These are phyloP conservation scores for Rhododendron henanense DNA, from an alignment of 148 eudicot genomes.

Conservation along the genomic window DNA sequence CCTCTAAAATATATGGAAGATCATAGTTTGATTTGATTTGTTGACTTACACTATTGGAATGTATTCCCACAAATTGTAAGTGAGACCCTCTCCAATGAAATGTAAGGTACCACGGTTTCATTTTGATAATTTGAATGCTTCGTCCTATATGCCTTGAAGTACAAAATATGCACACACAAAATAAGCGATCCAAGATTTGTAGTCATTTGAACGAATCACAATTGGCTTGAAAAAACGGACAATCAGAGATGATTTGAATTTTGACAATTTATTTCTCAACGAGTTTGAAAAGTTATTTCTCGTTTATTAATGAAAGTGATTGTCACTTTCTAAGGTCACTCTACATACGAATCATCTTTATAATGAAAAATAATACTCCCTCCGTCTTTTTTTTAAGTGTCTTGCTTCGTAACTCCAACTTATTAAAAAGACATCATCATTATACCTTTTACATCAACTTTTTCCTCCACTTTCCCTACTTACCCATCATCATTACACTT, in stretches of 20 bases:
- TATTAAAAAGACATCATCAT: no score
- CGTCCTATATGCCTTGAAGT: neutral
- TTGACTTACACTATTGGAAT: neutral
- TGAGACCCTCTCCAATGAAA: neutral
- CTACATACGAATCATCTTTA: neutral
- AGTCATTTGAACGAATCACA: neutral
- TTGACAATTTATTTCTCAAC: neutral
- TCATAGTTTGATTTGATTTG: neutral
- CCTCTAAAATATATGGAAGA: neutral
- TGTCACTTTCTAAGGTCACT: neutral
- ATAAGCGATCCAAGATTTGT: neutral
- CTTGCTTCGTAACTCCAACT: no score
- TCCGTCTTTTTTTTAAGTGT: no score
- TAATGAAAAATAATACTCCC: neutral
- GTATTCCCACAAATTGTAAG: neutral
- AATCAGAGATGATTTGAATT: neutral
- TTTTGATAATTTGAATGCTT: neutral
- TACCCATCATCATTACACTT: no score
- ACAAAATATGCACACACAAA: no score
- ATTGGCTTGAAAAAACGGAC: neutral
- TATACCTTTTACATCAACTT: no score
- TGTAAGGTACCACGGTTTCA: neutral
- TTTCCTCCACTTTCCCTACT: no score
- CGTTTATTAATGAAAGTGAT: neutral
- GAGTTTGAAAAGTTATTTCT: neutral